Conservation (phyloP, 345 rosid genomes). For the Gossypium turneri region DNA sequence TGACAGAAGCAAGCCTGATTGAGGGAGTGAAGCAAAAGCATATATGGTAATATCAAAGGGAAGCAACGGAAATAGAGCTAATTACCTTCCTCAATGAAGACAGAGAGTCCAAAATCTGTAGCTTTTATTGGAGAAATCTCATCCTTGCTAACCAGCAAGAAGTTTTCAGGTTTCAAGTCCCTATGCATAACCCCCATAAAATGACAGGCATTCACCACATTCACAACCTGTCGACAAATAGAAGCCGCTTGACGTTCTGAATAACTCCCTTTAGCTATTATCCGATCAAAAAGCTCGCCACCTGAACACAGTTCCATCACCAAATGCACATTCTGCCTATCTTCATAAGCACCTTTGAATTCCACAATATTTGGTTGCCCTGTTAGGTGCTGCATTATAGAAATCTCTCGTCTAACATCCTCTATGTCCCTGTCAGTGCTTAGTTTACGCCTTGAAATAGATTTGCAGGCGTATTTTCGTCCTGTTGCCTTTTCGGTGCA, state of each 20-base stretch:
- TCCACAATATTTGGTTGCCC: constrained; percentile 91
- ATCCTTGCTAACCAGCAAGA: constrained; percentile 54
- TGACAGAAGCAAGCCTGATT: neutral
- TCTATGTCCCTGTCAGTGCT: constrained; percentile 40
- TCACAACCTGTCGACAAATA: constrained; percentile 70
- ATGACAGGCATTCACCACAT: constrained; percentile 85
- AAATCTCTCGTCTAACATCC: constrained; percentile 66
- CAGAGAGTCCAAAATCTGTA: constrained; percentile 81
- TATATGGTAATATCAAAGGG: neutral
- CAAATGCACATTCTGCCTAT: constrained; percentile 51
- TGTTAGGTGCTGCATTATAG: constrained; percentile 70
- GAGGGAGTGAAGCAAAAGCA: neutral
- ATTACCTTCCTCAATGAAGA: constrained; percentile 81
- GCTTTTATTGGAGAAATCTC: constrained; percentile 62
- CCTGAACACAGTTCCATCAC: constrained; percentile 96
- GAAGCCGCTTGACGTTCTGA: constrained; percentile 80
- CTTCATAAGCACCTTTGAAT: constrained; percentile 84
- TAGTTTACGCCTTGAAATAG: constrained; percentile 65
- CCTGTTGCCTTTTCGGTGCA: constrained; percentile 74
- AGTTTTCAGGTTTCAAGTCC: constrained; percentile 94
- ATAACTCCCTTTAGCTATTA: constrained; percentile 63
- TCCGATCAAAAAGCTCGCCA: constrained; percentile 91
- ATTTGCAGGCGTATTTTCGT: constrained; percentile 68
- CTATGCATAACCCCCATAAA: constrained; percentile 94
- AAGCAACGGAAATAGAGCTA: neutral